Evolutionary conservation across 805 yeast genomes (phyloP).

Genomic region (Groenewaldozyma salmanticensis): DNA sequence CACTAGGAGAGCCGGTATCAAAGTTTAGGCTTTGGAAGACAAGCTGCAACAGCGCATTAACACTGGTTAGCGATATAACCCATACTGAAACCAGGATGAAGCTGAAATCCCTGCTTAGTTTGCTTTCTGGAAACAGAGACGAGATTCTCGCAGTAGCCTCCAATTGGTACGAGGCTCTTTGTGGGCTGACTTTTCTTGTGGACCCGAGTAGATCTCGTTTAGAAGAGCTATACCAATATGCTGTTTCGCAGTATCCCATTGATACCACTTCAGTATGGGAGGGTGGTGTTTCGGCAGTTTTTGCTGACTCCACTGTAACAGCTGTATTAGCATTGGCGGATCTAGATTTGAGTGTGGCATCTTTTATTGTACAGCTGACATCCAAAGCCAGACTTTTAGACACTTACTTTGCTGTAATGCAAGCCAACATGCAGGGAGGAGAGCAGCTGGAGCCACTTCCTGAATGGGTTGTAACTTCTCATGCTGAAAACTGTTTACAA

Average conservation of each 20-base stretch:
- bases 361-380: background rate
- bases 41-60: background rate
- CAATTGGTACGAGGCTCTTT: background rate
- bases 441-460: background rate
- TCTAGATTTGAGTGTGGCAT: background rate
- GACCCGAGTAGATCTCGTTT: background rate
- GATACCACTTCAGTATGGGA: background rate
- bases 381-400: background rate
- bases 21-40: background rate
- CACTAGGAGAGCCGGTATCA: background rate
- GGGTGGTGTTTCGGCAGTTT: background rate
- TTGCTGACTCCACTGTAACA: background rate
- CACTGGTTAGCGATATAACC: background rate
- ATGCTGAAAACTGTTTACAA: constrained; percentile 18
- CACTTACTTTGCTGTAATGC: background rate
- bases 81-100: background rate
- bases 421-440: background rate
- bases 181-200: background rate
- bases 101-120: background rate
- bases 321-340: background rate
- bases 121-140: background rate
- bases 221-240: background rate
- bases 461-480: constrained; percentile 19
- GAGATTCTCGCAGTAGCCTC: background rate
- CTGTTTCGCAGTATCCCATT: background rate